Conservation (phyloP, 352 stramenopile species). For the Globisporangium cylindrosporum region DNA sequence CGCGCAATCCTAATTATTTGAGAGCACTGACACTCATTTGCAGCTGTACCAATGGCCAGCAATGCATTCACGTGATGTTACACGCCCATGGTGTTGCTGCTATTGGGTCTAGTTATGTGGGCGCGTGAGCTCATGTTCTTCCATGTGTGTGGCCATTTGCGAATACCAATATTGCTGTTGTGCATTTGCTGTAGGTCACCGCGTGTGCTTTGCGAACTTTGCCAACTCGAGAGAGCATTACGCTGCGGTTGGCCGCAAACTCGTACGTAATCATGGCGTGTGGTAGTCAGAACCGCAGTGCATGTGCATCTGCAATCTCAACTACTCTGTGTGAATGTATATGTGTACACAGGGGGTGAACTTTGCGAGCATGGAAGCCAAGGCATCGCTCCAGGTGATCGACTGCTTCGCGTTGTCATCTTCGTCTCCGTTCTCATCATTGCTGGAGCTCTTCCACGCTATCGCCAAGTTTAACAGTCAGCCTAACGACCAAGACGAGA, state of each 20-base stretch:
- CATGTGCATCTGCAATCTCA: no score
- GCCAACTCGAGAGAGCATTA: conserved; percentile 58
- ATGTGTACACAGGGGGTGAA: conserved; percentile 42
- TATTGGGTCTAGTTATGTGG: neutral
- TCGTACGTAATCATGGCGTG: conserved; percentile 29
- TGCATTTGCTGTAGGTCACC: conserved; percentile 36
- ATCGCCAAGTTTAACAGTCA: conserved; percentile 19
- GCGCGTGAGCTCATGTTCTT: neutral
- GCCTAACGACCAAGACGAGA: neutral
- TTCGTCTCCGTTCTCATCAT: conserved; percentile 6
- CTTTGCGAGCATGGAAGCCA: conserved; percentile 30
- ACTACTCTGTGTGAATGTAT: no score
- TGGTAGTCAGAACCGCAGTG: no score
- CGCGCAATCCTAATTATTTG: neutral
- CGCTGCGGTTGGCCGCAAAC: conserved; percentile 56
- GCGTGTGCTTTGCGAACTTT: conserved; percentile 58
- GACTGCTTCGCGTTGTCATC: conserved; percentile 25
- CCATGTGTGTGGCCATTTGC: neutral
- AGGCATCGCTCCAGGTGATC: conserved; percentile 37
- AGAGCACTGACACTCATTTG: neutral
- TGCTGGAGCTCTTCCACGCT: conserved; percentile 32
- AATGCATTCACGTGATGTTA: neutral
- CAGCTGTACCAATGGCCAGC: neutral
- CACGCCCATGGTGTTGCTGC: neutral
- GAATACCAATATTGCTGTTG: neutral